A percentile compares a stretch with the other conserved stretches of the same genome.
These are phyloP conservation scores for Penicillium sp. DNA, from an alignment of 2,329 filamentous ascomycete genomes.

Conservation along the genomic window DNA sequence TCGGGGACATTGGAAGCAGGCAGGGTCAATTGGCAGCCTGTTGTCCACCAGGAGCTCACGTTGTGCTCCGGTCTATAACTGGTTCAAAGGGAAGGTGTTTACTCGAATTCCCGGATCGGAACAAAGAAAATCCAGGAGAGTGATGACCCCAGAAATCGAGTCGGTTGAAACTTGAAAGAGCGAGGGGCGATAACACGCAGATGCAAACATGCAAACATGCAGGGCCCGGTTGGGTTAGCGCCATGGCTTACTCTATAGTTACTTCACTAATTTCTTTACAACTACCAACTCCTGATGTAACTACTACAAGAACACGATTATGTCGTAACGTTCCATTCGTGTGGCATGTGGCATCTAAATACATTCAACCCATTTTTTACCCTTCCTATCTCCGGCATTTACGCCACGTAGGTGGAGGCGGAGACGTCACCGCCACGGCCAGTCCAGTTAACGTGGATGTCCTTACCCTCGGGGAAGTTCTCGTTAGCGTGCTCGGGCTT, in stretches of 20 bases:
- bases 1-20: conserved; percentile 4
- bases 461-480: conserved; percentile 77
- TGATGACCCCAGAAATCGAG: background rate
- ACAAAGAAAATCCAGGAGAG: background rate
- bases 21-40: background rate
- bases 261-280: too few species aligned
- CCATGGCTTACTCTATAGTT: background rate
- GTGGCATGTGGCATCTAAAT: conserved; percentile 25
- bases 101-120: background rate
- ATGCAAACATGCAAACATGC: background rate
- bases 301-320: background rate
- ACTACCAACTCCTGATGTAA: background rate
- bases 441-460: conserved; percentile 99
- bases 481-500: conserved; percentile 73
- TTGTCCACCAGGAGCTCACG: background rate
- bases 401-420: conserved; percentile 96
- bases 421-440: conserved; percentile 95
- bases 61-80: background rate
- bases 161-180: background rate
- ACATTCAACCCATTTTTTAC: conserved; percentile 26
- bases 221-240: conserved; percentile 10
- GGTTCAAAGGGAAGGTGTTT: background rate
- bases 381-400: conserved; percentile 40
- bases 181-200: background rate
- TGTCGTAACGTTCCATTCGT: conserved; percentile 26